These are phyloP conservation scores for Fulvia fulva DNA, from an alignment of 2,329 filamentous ascomycete genomes.

Conservation along the genomic window DNA sequence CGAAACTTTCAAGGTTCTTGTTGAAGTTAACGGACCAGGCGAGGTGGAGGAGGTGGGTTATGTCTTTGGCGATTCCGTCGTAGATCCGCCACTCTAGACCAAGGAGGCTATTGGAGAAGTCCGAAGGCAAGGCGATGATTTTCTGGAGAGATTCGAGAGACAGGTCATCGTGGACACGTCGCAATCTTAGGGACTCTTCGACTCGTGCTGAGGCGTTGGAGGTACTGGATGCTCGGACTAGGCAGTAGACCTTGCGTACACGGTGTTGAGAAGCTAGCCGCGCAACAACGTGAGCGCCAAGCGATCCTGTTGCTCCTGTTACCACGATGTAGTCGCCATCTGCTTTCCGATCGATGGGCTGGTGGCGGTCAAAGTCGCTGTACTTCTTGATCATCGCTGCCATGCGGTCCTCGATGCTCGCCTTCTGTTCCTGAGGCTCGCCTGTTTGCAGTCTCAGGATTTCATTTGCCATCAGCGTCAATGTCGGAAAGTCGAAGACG, in stretches of 20 bases:
- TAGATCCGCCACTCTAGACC: not conserved
- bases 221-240: conserved; percentile 47
- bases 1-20: conserved; percentile 49
- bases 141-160: conserved; percentile 27
- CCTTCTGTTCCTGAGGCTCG: conserved; percentile 24
- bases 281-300: conserved; percentile 56
- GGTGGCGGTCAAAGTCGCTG: conserved; percentile 31
- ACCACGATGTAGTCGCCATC: conserved; percentile 31
- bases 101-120: not conserved
- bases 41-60: conserved; percentile 1
- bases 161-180: conserved; percentile 35
- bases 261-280: conserved; percentile 29
- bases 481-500: conserved; percentile 54
- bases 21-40: conserved; percentile 53
- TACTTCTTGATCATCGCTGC: conserved; percentile 42
- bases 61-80: not conserved
- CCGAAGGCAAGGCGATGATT: conserved; percentile 28
- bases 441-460: conserved; percentile 43
- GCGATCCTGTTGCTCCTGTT: conserved; percentile 62
- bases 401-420: conserved; percentile 42
- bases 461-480: conserved; percentile 44
- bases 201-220: conserved; percentile 33
- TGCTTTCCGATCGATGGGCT: conserved; percentile 10
- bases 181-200: conserved; percentile 31
- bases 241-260: conserved; percentile 45